Percentiles rank a stretch among this genome's conserved stretches.
Conservation (phyloP, 306 rosid species). For the Quercus wislizeni region DNA sequence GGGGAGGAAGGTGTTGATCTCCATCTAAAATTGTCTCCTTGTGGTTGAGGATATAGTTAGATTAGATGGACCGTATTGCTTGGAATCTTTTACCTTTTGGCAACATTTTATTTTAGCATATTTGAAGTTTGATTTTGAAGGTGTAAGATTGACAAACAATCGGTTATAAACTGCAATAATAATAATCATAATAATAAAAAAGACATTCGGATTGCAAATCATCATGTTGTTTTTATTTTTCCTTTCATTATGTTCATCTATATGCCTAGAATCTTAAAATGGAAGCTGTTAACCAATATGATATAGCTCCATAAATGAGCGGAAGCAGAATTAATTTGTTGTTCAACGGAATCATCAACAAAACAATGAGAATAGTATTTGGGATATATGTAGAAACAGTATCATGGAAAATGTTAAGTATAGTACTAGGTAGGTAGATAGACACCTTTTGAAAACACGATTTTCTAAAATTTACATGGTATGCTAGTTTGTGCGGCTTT, state of each 20-base stretch:
- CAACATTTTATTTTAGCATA: background rate
- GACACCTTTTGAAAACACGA: too few relatives aligned
- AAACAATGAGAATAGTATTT: too few relatives aligned
- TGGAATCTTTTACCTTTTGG: background rate
- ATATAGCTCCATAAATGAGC: too few relatives aligned
- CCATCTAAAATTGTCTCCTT: slow-evolving; percentile 52
- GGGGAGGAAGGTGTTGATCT: slow-evolving; percentile 47
- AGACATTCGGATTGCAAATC: background rate
- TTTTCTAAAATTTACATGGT: too few relatives aligned
- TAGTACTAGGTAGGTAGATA: too few relatives aligned
- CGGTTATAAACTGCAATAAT: background rate
- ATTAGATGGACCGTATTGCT: background rate
- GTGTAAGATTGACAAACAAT: background rate
- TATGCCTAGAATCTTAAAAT: too few relatives aligned
- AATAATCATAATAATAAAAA: background rate
- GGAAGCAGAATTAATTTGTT: too few relatives aligned
- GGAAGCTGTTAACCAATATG: too few relatives aligned
- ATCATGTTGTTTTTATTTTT: background rate
- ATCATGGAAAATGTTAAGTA: too few relatives aligned
- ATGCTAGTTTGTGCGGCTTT: too few relatives aligned
- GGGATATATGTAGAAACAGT: too few relatives aligned
- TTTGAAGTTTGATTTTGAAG: background rate
- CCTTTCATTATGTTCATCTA: background rate
- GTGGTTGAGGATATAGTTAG: slow-evolving; percentile 4
- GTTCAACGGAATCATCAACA: too few relatives aligned